A percentile compares a stretch with the other conserved stretches of the same genome.
Evolutionary conservation across 192 early-diverging fungal species (phyloP).

Genomic region (Ramicandelaber brevisporus): DNA sequence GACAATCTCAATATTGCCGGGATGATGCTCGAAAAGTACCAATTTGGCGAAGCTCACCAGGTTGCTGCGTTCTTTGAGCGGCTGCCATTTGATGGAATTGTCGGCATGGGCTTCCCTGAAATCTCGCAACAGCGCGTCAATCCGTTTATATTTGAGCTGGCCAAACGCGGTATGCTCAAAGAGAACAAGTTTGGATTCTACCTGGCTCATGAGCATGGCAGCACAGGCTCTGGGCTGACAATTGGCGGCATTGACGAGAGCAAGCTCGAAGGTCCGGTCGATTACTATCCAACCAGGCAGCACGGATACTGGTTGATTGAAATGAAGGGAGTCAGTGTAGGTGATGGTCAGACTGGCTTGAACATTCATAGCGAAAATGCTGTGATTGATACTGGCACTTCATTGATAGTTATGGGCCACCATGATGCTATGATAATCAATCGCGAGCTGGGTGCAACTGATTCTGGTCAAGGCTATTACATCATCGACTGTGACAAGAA

Average conservation of each 20-base stretch:
- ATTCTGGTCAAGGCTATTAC: too few relatives aligned
- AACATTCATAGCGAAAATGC: conserved; percentile 14
- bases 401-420: too few relatives aligned
- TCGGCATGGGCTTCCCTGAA: conserved; percentile 24
- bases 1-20: conserved; percentile 20
- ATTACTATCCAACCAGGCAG: conserved; percentile 18
- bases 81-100: conserved; percentile 24
- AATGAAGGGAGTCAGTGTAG: conserved; percentile 12
- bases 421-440: too few relatives aligned
- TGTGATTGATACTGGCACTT: conserved; percentile 29
- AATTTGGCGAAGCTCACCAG: conserved; percentile 19
- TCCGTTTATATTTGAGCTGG: conserved; percentile 12
- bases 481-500: too few relatives aligned
- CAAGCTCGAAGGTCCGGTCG: conserved; percentile 13
- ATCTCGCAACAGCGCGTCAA: conserved; percentile 16
- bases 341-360: conserved; percentile 4
- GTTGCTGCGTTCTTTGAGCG: conserved; percentile 18
- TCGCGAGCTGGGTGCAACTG: too few relatives aligned
- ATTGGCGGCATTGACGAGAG: conserved; percentile 10
- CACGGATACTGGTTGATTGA: conserved; percentile 25
- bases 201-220: conserved; percentile 15
- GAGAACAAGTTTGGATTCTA: conserved; percentile 16
- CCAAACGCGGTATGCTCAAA: conserved; percentile 8
- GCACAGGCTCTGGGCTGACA: conserved; percentile 10
- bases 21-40: conserved; percentile 10